phyloP scores from a whole-genome alignment of 2,329 filamentous ascomycete species.

The Penicillium sumatraense region DNA sequence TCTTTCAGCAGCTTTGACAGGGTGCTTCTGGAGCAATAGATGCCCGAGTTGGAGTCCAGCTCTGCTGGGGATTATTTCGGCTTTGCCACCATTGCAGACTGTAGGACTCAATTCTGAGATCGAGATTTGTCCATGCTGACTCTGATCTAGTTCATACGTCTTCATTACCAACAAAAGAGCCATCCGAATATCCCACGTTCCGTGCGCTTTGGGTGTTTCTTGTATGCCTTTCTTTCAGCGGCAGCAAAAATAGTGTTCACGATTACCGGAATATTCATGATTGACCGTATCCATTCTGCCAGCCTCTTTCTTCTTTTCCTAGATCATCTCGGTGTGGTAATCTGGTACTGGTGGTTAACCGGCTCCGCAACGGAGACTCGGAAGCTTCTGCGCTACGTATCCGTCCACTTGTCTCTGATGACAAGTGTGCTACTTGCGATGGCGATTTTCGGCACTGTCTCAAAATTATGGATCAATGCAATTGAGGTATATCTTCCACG shows the following conservation, averaged over 20 bases:
- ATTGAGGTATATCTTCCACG: neutral
- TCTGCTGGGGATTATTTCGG: no score
- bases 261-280: neutral
- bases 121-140: no score
- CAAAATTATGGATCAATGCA: neutral
- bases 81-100: no score
- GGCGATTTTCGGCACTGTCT: neutral
- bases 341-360: neutral
- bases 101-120: no score
- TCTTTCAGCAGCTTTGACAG: no score
- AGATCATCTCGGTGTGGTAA: neutral
- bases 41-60: no score
- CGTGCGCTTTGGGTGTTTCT: no score
- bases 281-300: neutral
- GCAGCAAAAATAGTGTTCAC: neutral
- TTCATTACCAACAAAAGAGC: no score
- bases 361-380: neutral
- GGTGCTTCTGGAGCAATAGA: no score
- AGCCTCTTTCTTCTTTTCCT: neutral
- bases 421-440: neutral
- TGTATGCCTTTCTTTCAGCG: no score
- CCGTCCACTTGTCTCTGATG: neutral
- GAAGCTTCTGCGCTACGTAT: neutral
- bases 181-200: no score
- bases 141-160: no score